Conservation (phyloP, 2,329 filamentous ascomycete species). For the Zasmidium cellare region DNA sequence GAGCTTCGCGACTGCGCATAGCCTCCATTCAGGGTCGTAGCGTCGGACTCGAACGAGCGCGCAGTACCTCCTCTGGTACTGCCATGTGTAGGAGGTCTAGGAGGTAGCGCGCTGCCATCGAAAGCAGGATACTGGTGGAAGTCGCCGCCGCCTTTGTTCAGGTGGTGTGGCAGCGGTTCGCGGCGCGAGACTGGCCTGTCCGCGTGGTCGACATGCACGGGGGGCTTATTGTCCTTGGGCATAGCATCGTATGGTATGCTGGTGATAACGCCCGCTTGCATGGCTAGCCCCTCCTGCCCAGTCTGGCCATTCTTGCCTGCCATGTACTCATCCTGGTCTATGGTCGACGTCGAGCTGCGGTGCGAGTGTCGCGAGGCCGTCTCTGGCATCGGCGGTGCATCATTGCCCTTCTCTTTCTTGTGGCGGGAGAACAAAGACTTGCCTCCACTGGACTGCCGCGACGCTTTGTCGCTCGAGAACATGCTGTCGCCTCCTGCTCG, state of each 20-base stretch:
- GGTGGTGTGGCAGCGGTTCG: slow-evolving; percentile 77
- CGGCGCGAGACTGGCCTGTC: slow-evolving; percentile 60
- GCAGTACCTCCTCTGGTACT: slow-evolving; percentile 20
- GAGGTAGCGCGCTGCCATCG: slow-evolving; percentile 54
- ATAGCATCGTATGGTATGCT: slow-evolving; percentile 83
- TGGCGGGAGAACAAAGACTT: slow-evolving; percentile 83
- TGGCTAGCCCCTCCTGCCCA: slow-evolving; percentile 60
- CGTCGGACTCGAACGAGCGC: slow-evolving; percentile 35
- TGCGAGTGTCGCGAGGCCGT: slow-evolving; percentile 69
- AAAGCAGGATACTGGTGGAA: slow-evolving; percentile 82
- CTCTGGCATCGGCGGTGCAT: slow-evolving; percentile 62
- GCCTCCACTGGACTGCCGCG: slow-evolving; percentile 76
- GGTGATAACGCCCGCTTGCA: slow-evolving; percentile 79
- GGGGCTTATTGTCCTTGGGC: slow-evolving; percentile 64
- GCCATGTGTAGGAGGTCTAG: slow-evolving; percentile 30
- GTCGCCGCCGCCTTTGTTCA: slow-evolving; percentile 75
- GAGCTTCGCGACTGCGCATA: slow-evolving; percentile 30
- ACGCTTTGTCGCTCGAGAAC: slow-evolving; percentile 63
- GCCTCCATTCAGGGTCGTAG: slow-evolving; percentile 58
- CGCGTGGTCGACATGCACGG: slow-evolving; percentile 71
- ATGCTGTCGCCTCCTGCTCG: slow-evolving; percentile 22
- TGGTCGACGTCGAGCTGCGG: slow-evolving; percentile 56
- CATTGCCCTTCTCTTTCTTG: slow-evolving; percentile 74
- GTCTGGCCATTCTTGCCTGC: slow-evolving; percentile 38
- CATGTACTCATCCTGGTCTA: slow-evolving; percentile 29